A percentile compares a stretch with the other conserved stretches of the same genome.
phyloP scores from a whole-genome alignment of 768 basidiomycete species.

The Pulveroboletus frians region DNA sequence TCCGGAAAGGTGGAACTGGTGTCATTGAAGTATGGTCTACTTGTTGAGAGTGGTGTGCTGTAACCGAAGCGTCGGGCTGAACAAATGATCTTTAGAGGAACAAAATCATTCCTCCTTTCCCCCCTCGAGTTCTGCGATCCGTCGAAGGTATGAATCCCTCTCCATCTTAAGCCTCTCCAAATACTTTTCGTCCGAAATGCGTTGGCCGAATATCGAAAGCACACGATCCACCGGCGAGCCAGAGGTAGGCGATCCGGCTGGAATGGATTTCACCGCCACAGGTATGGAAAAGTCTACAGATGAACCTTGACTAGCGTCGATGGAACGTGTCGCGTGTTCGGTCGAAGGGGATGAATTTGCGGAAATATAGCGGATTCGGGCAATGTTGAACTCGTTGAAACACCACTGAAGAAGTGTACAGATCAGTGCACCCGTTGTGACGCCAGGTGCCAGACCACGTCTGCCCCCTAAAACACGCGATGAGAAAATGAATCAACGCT shows the following conservation, averaged over 20 bases:
- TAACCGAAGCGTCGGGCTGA: neutral
- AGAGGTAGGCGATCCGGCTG: neutral
- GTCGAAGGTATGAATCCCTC: conserved; percentile 47
- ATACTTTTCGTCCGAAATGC: conserved; percentile 71
- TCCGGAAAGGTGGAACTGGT: conserved; percentile 53
- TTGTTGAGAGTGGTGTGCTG: conserved; percentile 1
- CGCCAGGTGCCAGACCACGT: conserved; percentile 52
- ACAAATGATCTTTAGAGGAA: neutral
- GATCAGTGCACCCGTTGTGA: conserved; percentile 51
- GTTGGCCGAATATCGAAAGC: conserved; percentile 29
- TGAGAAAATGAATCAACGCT: conserved; percentile 3
- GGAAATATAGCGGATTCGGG: conserved; percentile 55
- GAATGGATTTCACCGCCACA: conserved; percentile 14
- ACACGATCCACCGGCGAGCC: conserved; percentile 36
- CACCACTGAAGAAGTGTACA: conserved; percentile 62
- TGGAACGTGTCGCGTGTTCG: neutral
- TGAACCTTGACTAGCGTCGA: neutral
- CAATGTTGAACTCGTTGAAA: conserved; percentile 63
- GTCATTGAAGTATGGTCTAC: conserved; percentile 56
- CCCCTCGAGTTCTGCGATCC: conserved; percentile 49
- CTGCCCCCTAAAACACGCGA: conserved; percentile 48
- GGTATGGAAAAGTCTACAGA: conserved; percentile 1
- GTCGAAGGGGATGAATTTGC: conserved; percentile 12
- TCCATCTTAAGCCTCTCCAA: conserved; percentile 52
- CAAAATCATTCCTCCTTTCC: conserved; percentile 32